Evolutionary conservation across 345 rosid species (phyloP).

Genomic region (Triadica sebifera): DNA sequence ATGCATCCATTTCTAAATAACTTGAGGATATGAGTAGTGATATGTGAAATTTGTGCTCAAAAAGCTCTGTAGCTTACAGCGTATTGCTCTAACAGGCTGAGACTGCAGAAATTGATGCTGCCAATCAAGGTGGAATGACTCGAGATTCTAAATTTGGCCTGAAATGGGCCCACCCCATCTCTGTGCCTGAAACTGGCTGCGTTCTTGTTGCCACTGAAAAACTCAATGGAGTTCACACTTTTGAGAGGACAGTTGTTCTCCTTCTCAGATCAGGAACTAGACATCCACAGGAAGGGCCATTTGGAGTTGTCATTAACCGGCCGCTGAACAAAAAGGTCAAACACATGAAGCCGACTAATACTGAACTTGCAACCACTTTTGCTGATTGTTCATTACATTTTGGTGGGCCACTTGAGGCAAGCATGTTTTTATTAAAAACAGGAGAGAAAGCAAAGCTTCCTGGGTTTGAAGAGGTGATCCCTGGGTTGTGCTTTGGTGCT

Average conservation of each 20-base stretch:
- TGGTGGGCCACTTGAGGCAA: conserved; percentile 90
- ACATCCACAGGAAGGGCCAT: conserved; percentile 87
- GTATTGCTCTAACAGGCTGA: conserved; percentile 42
- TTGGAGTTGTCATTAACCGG: conserved; percentile 83
- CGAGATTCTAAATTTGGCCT: conserved; percentile 48
- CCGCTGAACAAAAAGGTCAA: conserved; percentile 77
- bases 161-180: conserved; percentile 96
- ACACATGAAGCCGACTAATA: conserved; percentile 70
- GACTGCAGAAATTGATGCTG: conserved; percentile 52
- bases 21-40: not conserved
- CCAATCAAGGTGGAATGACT: conserved; percentile 37
- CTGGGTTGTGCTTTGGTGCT: conserved; percentile 77
- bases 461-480: conserved; percentile 76
- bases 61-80: not conserved
- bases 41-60: not conserved
- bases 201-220: conserved; percentile 95
- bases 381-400: conserved; percentile 77
- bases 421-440: conserved; percentile 67
- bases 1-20: not conserved
- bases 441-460: conserved; percentile 52
- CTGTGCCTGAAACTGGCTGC: conserved; percentile 85
- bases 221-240: conserved; percentile 77
- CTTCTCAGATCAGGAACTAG: conserved; percentile 82
- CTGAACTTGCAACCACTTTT: conserved; percentile 73
- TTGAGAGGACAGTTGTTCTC: conserved; percentile 86